Base-by-base conservation (phyloP, 2,329 filamentous ascomycete species). In the Rutstroemia sp. region DNA sequence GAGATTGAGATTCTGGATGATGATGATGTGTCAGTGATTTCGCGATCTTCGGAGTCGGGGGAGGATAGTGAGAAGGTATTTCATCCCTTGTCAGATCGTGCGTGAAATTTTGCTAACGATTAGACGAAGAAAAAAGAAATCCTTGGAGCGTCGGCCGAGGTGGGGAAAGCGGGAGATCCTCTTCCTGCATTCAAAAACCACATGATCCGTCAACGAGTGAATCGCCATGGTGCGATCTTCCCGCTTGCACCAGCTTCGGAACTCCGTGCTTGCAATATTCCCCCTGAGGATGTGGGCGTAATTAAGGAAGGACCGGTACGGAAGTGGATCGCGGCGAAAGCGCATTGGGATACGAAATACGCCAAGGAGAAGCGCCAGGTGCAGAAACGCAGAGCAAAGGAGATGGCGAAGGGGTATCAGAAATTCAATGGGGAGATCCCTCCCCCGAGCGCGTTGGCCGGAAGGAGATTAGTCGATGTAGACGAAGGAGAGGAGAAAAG, bases 121-220 rank as follows among this genome's bases (percentile, higher is more conserved):
- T 21, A 58, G 53, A 56, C 56, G 38, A 53, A 58, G 16, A 19
- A 49, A 47, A 49, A 59, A 45, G 21, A 45, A 54, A 48, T 48
- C 9, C 16, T 48, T 19, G 61, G 58, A 5, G 10, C 39, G 19
- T 21, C 8, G 8, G 21, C 34, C 38, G 58, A 78, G n/a, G 80
- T 96, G 7, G 92, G 92, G n/a, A 89, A 82, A 68, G 91, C 92
- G 2, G 92, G 92, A 1, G 91, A 95, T 65, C 81, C 89, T 4
- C 73, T 96, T 0, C 92, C 91, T 0, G 73, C 79, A 0, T 97
- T 96, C 71, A 79, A 82, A 52, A 78, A 87, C 58, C 86, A 95
- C 69, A 96, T 97, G 92, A 92, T 99, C 59, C 86, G 94, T 8
- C 91, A 99, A 69, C 79, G 87, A 27, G 85, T 97, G 19, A 88